A percentile compares a stretch with the other conserved stretches of the same genome.
Evolutionary conservation across 2,329 filamentous ascomycete genomes (phyloP).

Genomic region (Cytospora piceae): DNA sequence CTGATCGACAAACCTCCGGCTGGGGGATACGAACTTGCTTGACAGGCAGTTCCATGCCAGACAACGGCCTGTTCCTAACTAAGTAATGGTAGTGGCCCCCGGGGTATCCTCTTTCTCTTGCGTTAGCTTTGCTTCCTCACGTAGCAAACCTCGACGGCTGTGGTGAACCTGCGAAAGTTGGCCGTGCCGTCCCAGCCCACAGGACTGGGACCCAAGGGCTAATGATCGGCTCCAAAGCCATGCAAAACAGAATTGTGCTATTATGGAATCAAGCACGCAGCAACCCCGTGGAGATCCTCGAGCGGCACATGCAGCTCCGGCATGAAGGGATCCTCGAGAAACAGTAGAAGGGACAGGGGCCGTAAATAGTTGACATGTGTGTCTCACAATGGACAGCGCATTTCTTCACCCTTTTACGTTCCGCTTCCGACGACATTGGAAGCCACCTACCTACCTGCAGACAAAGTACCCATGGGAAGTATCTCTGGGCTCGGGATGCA

Average conservation of each 20-base stretch:
- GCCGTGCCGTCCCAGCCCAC: background rate
- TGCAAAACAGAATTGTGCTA: background rate
- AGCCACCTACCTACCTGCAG: background rate
- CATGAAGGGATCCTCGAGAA: background rate
- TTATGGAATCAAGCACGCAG: background rate
- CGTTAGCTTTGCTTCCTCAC: background rate
- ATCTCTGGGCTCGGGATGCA: background rate
- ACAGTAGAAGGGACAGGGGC: background rate
- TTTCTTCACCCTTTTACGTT: background rate
- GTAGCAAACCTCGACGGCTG: background rate
- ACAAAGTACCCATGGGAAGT: background rate
- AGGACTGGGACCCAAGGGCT: background rate
- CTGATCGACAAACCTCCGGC: background rate
- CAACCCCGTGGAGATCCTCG: background rate
- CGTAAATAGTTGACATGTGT: background rate
- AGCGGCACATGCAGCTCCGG: background rate
- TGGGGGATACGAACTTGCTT: conserved; percentile 1
- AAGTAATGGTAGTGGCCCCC: background rate
- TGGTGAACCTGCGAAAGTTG: background rate
- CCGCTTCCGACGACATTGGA: background rate
- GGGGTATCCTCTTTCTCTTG: background rate
- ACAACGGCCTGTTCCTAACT: background rate
- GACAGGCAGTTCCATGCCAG: conserved; percentile 1
- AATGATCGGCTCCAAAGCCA: background rate
- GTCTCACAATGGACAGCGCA: background rate